These are phyloP conservation scores for Ascocoryne sarcoides DNA, from an alignment of 2,329 filamentous ascomycete genomes.

Conservation along the genomic window DNA sequence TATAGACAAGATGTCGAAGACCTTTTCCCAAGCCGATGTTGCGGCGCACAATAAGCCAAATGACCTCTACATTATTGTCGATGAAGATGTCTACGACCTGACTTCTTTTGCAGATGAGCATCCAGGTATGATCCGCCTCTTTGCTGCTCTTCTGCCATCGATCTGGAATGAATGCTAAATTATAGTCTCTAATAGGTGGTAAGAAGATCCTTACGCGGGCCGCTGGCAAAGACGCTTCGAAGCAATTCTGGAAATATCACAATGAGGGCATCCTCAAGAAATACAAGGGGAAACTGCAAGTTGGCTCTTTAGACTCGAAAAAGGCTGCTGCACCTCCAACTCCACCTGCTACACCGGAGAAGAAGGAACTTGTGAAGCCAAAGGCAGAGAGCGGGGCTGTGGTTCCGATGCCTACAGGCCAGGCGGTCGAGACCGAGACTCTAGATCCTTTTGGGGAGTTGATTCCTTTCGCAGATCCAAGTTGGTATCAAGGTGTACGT, in stretches of 20 bases:
- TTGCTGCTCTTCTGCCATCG: conserved; percentile 29
- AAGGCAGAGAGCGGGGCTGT: conserved; percentile 48
- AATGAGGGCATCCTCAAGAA: conserved; percentile 31
- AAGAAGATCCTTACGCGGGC: conserved; percentile 29
- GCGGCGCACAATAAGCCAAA: conserved; percentile 84
- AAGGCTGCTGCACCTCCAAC: conserved; percentile 44
- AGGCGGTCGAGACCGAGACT: conserved; percentile 48
- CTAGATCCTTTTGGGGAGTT: conserved; percentile 78
- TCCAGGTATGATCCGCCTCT: conserved; percentile 49
- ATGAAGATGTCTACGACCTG: conserved; percentile 92
- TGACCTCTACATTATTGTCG: conserved; percentile 81
- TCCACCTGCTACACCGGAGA: conserved; percentile 33
- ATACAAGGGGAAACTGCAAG: conserved; percentile 71
- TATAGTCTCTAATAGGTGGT: conserved; percentile 16
- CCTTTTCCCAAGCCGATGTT: conserved; percentile 76
- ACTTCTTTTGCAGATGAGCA: conserved; percentile 83
- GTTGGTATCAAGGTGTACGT: conserved; percentile 88
- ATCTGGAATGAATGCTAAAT: background rate
- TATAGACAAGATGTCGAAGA: conserved; percentile 63
- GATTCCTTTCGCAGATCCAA: conserved; percentile 85
- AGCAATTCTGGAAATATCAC: conserved; percentile 31
- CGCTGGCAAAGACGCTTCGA: conserved; percentile 29
- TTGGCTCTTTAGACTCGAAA: conserved; percentile 73
- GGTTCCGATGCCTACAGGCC: conserved; percentile 34
- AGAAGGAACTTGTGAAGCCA: conserved; percentile 45